Percentiles rank a stretch among this genome's conserved stretches.
Evolutionary conservation across 1,284 basidiomycete species (phyloP).

Genomic region (Trichosporon sp.): DNA sequence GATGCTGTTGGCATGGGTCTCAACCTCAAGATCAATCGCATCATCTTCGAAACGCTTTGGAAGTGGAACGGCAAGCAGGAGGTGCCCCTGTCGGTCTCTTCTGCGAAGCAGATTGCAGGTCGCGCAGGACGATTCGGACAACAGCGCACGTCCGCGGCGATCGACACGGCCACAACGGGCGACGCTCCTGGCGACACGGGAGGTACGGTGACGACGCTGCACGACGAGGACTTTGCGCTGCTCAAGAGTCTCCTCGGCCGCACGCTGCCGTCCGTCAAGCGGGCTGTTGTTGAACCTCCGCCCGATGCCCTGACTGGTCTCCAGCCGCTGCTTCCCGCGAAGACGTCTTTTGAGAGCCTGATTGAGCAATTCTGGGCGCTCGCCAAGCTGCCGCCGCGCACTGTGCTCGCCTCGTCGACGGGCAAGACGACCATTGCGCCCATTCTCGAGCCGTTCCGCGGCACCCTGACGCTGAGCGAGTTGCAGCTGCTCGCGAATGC

Average conservation of each 20-base stretch:
- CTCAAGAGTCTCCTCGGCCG: constrained; percentile 61
- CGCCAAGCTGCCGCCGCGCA: constrained; percentile 60
- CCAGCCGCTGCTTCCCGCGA: constrained; percentile 55
- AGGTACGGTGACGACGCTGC: constrained; percentile 74
- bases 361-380: constrained; percentile 52
- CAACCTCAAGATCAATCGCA: constrained; percentile 93
- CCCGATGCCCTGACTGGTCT: constrained; percentile 50
- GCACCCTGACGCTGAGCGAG: constrained; percentile 61
- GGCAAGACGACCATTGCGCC: constrained; percentile 53
- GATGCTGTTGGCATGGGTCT: constrained; percentile 96
- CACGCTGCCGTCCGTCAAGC: constrained; percentile 58
- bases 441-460: constrained; percentile 60
- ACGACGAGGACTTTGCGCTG: constrained; percentile 67
- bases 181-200: constrained; percentile 56
- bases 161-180: constrained; percentile 28
- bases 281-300: constrained; percentile 57
- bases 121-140: constrained; percentile 90
- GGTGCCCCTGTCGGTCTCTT: constrained; percentile 68
- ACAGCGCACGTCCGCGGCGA: constrained; percentile 49
- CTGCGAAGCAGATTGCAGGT: constrained; percentile 95
- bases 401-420: constrained; percentile 58
- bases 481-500: constrained; percentile 59
- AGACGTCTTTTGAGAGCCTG: constrained; percentile 47
- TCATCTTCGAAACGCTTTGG: constrained; percentile 76
- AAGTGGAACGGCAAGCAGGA: constrained; percentile 71